Evolutionary conservation across 1,139 yeast genomes (phyloP).

Genomic region (Sugiyamaella neomexicana): DNA sequence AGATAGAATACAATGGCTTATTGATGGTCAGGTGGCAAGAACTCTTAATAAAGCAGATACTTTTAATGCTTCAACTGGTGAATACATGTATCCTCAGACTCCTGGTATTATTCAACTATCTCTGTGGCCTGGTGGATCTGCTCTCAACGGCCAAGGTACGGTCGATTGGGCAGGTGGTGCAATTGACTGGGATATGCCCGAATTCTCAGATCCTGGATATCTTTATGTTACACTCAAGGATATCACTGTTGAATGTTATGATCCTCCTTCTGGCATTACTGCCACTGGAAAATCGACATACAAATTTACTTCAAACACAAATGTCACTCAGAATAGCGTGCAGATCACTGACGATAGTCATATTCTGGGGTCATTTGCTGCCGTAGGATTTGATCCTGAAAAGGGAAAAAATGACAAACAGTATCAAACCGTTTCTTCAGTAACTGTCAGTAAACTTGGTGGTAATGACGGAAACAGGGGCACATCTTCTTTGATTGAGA

Average conservation of each 20-base stretch:
- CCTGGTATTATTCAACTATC: slow-evolving; percentile 86
- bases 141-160: slow-evolving; percentile 69
- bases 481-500: background rate
- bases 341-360: slow-evolving; percentile 20
- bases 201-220: slow-evolving; percentile 73
- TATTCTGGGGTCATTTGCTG: slow-evolving; percentile 12
- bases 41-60: slow-evolving; percentile 67
- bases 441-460: slow-evolving; percentile 10
- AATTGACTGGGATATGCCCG: slow-evolving; percentile 78
- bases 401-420: slow-evolving; percentile 12
- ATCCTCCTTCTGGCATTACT: slow-evolving; percentile 57
- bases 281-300: slow-evolving; percentile 50
- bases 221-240: slow-evolving; percentile 65
- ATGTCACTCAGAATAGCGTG: slow-evolving; percentile 41
- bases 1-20: slow-evolving; percentile 67
- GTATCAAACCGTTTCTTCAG: slow-evolving; percentile 12
- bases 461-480: slow-evolving; percentile 11
- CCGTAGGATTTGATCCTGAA: slow-evolving; percentile 11
- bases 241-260: slow-evolving; percentile 66
- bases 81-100: slow-evolving; percentile 78
- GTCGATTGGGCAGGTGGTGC: slow-evolving; percentile 93
- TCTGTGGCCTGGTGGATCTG: slow-evolving; percentile 89
- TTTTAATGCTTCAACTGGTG: slow-evolving; percentile 59
- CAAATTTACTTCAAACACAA: slow-evolving; percentile 51
- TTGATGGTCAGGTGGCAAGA: slow-evolving; percentile 73